These are phyloP conservation scores for Teratosphaeria nubilosa DNA, from an alignment of 2,329 filamentous ascomycete species.

Conservation along the genomic window DNA sequence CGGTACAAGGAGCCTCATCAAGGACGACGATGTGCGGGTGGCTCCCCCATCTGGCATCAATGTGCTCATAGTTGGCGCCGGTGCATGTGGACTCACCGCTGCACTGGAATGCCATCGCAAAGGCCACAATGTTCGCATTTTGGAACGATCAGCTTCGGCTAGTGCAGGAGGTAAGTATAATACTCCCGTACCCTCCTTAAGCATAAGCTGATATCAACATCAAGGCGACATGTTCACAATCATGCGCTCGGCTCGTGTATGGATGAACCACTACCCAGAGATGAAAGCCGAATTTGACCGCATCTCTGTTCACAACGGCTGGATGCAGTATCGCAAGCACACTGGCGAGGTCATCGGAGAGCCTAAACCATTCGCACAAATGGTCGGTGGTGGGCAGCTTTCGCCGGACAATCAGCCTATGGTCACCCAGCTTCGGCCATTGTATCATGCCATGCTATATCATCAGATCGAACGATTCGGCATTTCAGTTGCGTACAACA, in stretches of 20 bases:
- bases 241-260: slow-evolving; percentile 1
- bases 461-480: slow-evolving; percentile 12
- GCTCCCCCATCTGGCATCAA: slow-evolving; percentile 9
- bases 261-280: slow-evolving; percentile 10
- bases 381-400: not conserved
- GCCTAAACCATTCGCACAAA: slow-evolving; percentile 1
- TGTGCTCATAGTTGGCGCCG: slow-evolving; percentile 16
- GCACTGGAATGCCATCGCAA: slow-evolving; percentile 17
- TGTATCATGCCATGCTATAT: slow-evolving; percentile 13
- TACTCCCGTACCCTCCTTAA: not conserved
- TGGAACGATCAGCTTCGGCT: slow-evolving; percentile 6
- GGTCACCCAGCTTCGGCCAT: slow-evolving; percentile 8
- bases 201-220: not conserved
- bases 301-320: slow-evolving; percentile 11
- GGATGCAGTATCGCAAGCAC: slow-evolving; percentile 11
- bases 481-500: slow-evolving; percentile 8
- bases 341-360: slow-evolving; percentile 12
- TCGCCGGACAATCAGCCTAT: slow-evolving; percentile 8
- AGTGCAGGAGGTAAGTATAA: not conserved
- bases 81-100: slow-evolving; percentile 14
- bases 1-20: not conserved
- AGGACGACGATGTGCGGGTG: not conserved
- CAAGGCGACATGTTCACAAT: slow-evolving; percentile 9
- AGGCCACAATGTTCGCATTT: slow-evolving; percentile 16
- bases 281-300: slow-evolving; percentile 13